Percentiles rank a stretch among this genome's conserved stretches.
phyloP scores from a whole-genome alignment of 2,329 filamentous ascomycete species.

The Aspergillus glaucus region DNA sequence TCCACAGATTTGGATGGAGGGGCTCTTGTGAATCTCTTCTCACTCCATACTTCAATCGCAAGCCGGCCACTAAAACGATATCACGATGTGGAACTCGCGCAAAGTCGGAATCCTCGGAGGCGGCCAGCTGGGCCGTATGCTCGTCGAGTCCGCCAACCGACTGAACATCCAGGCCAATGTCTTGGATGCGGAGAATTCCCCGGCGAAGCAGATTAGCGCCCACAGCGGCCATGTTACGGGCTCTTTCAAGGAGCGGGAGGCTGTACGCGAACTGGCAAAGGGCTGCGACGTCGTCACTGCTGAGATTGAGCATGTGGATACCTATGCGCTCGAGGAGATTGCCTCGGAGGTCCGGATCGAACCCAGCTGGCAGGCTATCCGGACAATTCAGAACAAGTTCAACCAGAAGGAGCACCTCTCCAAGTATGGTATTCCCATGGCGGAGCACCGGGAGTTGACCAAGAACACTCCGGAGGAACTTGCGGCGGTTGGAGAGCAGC shows the following conservation, averaged over 20 bases:
- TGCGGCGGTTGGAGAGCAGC: conserved; percentile 54
- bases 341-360: conserved; percentile 62
- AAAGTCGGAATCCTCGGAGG: conserved; percentile 51
- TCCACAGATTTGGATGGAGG: not conserved
- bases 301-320: conserved; percentile 93
- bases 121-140: conserved; percentile 86
- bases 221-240: conserved; percentile 70
- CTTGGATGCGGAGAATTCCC: conserved; percentile 68
- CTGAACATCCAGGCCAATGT: conserved; percentile 74
- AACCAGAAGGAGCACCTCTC: conserved; percentile 76
- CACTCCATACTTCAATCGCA: not conserved
- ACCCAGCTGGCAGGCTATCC: conserved; percentile 78
- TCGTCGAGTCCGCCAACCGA: conserved; percentile 76
- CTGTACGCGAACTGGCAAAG: conserved; percentile 72
- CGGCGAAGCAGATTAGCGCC: conserved; percentile 79
- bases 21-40: not conserved
- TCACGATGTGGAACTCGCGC: conserved; percentile 34
- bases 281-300: conserved; percentile 77
- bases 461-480: conserved; percentile 56
- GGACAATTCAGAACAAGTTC: conserved; percentile 90
- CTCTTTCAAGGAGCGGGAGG: conserved; percentile 76
- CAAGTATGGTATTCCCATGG: conserved; percentile 63
- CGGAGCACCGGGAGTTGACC: conserved; percentile 61
- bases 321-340: conserved; percentile 80
- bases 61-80: not conserved